phyloP scores from a whole-genome alignment of 768 basidiomycete genomes.

The Infundibulicybe gibba region DNA sequence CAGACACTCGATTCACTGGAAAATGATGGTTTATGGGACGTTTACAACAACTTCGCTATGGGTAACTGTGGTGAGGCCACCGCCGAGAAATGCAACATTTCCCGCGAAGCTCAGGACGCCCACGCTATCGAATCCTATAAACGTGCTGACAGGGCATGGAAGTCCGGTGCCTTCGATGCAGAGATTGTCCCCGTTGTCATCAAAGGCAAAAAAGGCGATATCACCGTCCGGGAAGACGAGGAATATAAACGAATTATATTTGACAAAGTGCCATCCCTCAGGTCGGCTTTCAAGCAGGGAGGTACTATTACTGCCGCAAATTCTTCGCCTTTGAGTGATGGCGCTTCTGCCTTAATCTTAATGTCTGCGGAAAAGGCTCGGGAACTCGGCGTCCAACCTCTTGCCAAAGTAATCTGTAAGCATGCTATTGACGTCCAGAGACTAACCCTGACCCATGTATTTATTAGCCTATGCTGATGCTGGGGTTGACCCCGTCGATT shows the following conservation, averaged over 20 bases:
- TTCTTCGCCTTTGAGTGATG: conserved; percentile 92
- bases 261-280: conserved; percentile 88
- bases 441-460: conserved; percentile 7
- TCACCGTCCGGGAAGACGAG: conserved; percentile 89
- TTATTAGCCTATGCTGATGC: conserved; percentile 89
- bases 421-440: conserved; percentile 10
- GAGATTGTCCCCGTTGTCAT: conserved; percentile 91
- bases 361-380: conserved; percentile 92
- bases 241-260: conserved; percentile 96
- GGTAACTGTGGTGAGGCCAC: conserved; percentile 93
- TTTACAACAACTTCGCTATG: conserved; percentile 98
- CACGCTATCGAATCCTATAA: conserved; percentile 95
- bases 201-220: conserved; percentile 93
- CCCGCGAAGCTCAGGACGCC: conserved; percentile 83
- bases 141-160: conserved; percentile 91
- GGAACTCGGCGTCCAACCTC: conserved; percentile 85
- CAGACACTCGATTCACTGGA: conserved; percentile 85
- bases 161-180: conserved; percentile 74
- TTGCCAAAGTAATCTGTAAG: conserved; percentile 94
- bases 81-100: conserved; percentile 78
- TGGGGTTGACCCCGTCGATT: conserved; percentile 95
- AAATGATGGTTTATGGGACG: conserved; percentile 93
- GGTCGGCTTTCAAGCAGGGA: conserved; percentile 85
- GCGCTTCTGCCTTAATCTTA: conserved; percentile 92
- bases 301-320: conserved; percentile 96